Conservation (phyloP, 495 filamentous ascomycete species). For the Cercophora scortea region DNA sequence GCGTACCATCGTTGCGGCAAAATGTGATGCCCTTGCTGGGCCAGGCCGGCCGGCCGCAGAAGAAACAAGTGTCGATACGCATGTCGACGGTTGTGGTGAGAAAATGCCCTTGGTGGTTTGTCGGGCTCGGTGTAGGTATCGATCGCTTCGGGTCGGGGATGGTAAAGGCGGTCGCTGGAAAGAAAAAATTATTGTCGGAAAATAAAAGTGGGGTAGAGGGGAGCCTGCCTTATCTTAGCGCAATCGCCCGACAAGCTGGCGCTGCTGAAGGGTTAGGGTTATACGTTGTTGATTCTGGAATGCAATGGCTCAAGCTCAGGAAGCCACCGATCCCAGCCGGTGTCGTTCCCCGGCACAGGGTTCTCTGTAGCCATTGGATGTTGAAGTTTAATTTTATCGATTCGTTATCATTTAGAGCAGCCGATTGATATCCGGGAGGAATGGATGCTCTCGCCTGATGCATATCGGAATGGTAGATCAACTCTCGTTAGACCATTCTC, state of each 20-base stretch:
- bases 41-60: constrained; percentile 78
- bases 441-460: no score
- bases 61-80: constrained; percentile 77
- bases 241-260: neutral
- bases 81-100: constrained; percentile 22
- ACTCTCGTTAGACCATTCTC: no score
- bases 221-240: constrained; percentile 7
- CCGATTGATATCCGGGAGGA: no score
- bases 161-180: neutral
- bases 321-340: no score
- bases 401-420: no score
- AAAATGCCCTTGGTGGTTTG: constrained; percentile 1
- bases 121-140: constrained; percentile 6
- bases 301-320: no score
- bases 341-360: no score
- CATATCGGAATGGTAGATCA: no score
- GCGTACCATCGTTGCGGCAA: constrained; percentile 61
- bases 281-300: neutral
- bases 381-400: no score
- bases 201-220: constrained; percentile 9
- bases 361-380: no score
- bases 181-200: constrained; percentile 12
- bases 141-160: neutral
- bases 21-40: constrained; percentile 81
- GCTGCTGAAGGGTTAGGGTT: neutral